phyloP scores from a whole-genome alignment of 305 asterid genomes.

The Plantago coronopus region DNA sequence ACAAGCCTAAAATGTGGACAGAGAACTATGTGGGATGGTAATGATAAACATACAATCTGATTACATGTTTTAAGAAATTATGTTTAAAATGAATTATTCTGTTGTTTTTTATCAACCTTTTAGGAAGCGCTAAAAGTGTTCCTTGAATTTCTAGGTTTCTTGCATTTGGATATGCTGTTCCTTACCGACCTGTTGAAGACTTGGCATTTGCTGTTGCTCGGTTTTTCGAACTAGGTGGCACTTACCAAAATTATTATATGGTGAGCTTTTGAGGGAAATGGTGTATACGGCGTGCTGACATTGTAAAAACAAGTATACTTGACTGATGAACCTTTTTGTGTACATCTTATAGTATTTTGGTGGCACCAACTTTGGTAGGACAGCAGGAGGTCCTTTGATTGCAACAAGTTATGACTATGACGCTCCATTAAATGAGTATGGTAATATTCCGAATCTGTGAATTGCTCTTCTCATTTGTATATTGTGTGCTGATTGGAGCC shows the following conservation, averaged over 20 bases:
- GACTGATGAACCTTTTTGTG: neutral
- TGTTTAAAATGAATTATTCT: too few species aligned
- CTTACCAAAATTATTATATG: slow-evolving; percentile 88
- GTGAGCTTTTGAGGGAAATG: slow-evolving; percentile 33
- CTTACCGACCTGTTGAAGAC: slow-evolving; percentile 78
- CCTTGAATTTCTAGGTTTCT: slow-evolving; percentile 51
- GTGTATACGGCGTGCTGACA: slow-evolving; percentile 14
- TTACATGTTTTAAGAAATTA: too few species aligned
- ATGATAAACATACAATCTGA: neutral
- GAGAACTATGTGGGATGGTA: slow-evolving; percentile 87
- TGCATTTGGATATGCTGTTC: slow-evolving; percentile 77
- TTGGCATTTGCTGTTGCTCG: slow-evolving; percentile 84
- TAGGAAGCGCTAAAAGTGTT: neutral
- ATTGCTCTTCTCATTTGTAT: neutral
- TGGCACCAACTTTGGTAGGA: slow-evolving; percentile 84
- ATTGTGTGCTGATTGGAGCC: too few species aligned
- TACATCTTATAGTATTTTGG: slow-evolving; percentile 62
- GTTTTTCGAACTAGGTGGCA: slow-evolving; percentile 76
- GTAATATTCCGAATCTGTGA: slow-evolving; percentile 34
- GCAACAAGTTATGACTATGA: slow-evolving; percentile 89
- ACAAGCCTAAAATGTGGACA: slow-evolving; percentile 82
- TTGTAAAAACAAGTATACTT: neutral
- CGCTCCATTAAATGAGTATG: slow-evolving; percentile 82
- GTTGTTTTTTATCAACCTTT: neutral
- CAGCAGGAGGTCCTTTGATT: slow-evolving; percentile 78